phyloP scores from a whole-genome alignment of 169 alveolate species.

The Cryptosporidium andersoni region DNA sequence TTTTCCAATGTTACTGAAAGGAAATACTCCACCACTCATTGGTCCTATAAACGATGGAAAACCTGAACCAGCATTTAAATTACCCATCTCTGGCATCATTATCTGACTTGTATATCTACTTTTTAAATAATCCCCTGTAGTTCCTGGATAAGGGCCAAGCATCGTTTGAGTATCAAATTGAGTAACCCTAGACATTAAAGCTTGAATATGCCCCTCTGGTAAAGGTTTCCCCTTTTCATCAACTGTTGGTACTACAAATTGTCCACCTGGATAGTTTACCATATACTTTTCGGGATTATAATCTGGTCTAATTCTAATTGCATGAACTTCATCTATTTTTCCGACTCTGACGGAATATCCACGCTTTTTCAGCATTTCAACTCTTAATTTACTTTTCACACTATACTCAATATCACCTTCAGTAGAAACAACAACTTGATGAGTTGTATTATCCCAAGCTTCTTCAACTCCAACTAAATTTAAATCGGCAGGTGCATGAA shows the following conservation, averaged over 20 bases:
- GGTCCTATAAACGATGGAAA: background rate
- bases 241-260: constrained; percentile 54
- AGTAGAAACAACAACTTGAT: constrained; percentile 66
- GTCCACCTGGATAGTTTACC: constrained; percentile 70
- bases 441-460: constrained; percentile 65
- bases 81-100: constrained; percentile 1
- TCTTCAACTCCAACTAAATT: constrained; percentile 66
- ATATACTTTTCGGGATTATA: constrained; percentile 65
- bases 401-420: constrained; percentile 58
- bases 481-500: constrained; percentile 58
- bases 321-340: constrained; percentile 47
- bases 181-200: constrained; percentile 65
- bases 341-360: constrained; percentile 67
- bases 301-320: constrained; percentile 36
- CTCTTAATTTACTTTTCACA: constrained; percentile 55
- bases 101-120: constrained; percentile 18
- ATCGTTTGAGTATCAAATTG: constrained; percentile 67
- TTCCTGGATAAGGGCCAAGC: constrained; percentile 70
- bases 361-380: constrained; percentile 35
- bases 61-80: constrained; percentile 15
- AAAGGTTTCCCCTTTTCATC: constrained; percentile 69
- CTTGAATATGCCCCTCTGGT: constrained; percentile 51
- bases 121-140: constrained; percentile 20
- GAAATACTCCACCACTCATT: constrained; percentile 3
- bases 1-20: constrained; percentile 7